phyloP scores from a whole-genome alignment of 2,329 filamentous ascomycete species.

The Aschersonia sp. region DNA sequence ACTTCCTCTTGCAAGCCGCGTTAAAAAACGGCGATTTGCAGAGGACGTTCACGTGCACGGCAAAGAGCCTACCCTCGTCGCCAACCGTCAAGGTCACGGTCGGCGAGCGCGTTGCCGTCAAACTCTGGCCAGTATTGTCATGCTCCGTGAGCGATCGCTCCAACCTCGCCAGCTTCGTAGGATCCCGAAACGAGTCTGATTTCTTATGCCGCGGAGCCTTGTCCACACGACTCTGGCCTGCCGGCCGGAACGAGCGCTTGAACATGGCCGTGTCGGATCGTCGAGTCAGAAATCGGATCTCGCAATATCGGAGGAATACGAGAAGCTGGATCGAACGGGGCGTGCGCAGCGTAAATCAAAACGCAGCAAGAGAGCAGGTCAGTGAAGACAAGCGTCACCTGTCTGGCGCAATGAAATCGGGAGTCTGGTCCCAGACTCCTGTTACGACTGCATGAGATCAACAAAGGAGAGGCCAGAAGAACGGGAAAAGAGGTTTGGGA shows the following conservation, averaged over 20 bases:
- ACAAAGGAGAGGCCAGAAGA: slow-evolving; percentile 40
- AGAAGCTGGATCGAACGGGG: too few species aligned
- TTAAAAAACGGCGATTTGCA: slow-evolving; percentile 75
- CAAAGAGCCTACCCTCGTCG: slow-evolving; percentile 75
- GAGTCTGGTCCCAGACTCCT: not conserved
- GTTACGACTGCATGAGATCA: slow-evolving; percentile 1
- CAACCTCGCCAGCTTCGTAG: slow-evolving; percentile 70
- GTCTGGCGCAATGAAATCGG: not conserved
- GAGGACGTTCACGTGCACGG: slow-evolving; percentile 86
- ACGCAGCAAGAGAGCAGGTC: slow-evolving; percentile 1
- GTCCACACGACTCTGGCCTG: slow-evolving; percentile 60
- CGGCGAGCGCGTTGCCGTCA: slow-evolving; percentile 36
- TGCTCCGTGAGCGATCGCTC: slow-evolving; percentile 62
- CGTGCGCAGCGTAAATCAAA: not conserved
- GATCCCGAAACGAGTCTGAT: slow-evolving; percentile 44
- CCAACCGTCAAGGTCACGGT: slow-evolving; percentile 83
- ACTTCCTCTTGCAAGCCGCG: slow-evolving; percentile 51
- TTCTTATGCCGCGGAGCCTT: slow-evolving; percentile 75
- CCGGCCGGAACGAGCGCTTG: slow-evolving; percentile 76
- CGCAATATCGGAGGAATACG: not conserved
- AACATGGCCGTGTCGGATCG: slow-evolving; percentile 52
- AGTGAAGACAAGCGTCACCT: slow-evolving; percentile 1
- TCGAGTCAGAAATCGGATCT: not conserved
- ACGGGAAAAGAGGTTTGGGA: slow-evolving; percentile 14
- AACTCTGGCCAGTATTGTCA: slow-evolving; percentile 16